Evolutionary conservation across 2,329 filamentous ascomycete species (phyloP), one percentile per base, ranked within the genome.

Genomic region (Teratosphaeriaceae sp.): DNA sequence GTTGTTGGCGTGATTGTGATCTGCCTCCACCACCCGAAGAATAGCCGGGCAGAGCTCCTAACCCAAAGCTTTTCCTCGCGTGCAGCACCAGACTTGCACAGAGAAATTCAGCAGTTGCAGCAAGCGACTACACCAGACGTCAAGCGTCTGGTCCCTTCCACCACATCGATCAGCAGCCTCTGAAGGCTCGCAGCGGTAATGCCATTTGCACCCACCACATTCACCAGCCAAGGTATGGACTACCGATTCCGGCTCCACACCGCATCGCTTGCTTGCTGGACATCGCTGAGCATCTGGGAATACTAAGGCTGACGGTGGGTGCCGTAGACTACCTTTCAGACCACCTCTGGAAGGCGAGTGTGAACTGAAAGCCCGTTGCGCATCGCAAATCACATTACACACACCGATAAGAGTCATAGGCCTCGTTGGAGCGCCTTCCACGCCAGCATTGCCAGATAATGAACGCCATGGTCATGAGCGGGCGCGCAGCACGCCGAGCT

Each of bases 331-430:
- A 81, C 68, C 80, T 81, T 69, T 80, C 76, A 73, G 78, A 82
- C 71, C 78, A 82, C 70, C 73, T 82, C 66, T 82, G 78, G 78
- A 82, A 81, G 71, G 76, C 78, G 58, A 78, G 75, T 61, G 73
- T 75, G 62, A 80, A 78, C 66, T 79, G 70, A 75, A 67, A 46
- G 23, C n/a, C 3, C 15, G 22, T 16, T 15, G 20, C n/a, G n/a
- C n/a, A n/a, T n/a, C n/a, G n/a, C n/a, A n/a, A n/a, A n/a, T n/a
- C n/a, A n/a, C n/a, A n/a, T n/a, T n/a, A n/a, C n/a, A n/a, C n/a
- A n/a, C n/a, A 41, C 19, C 22, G 26, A 41, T 19, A 22, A 41
- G 29, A 41, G 37, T 15, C 18, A 20, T 12, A 38, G 8, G n/a
- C 19, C 8, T 12, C n/a, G 6, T 30, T n/a, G 24, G 18, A 23